Evolutionary conservation across 345 rosid species (phyloP).

Genomic region (Boechera stricta): DNA sequence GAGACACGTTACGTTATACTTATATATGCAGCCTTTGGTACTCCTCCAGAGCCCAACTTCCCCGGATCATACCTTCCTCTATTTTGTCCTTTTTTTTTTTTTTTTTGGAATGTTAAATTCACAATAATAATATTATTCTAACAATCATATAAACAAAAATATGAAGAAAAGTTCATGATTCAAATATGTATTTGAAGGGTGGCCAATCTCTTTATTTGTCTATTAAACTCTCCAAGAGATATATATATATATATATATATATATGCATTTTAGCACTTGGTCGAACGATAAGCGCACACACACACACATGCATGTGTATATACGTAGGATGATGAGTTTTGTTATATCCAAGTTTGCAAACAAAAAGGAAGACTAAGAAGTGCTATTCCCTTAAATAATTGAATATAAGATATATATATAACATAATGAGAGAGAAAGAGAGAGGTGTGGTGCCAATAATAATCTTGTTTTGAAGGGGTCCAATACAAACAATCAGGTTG

Average conservation of each 20-base stretch:
- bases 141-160: background rate
- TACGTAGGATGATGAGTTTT: conserved; percentile 14
- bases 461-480: conserved; percentile 27
- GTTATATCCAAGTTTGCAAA: conserved; percentile 10
- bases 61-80: conserved; percentile 42
- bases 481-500: conserved; percentile 8
- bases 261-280: conserved; percentile 17
- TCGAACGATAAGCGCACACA: conserved; percentile 16
- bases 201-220: background rate
- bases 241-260: background rate
- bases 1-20: conserved; percentile 22
- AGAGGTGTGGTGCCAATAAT: conserved; percentile 22
- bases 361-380: conserved; percentile 14
- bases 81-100: conserved; percentile 20
- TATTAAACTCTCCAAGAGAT: conserved; percentile 20
- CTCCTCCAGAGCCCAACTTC: conserved; percentile 44
- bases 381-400: background rate
- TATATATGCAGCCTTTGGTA: conserved; percentile 35
- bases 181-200: background rate
- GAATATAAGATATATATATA: background rate
- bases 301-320: background rate
- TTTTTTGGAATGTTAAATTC: too few species aligned
- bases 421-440: conserved; percentile 13
- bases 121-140: background rate
- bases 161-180: conserved; percentile 14